These are phyloP conservation scores for Solanum bukasovii DNA, from an alignment of 257 asterid genomes.

Conservation along the genomic window DNA sequence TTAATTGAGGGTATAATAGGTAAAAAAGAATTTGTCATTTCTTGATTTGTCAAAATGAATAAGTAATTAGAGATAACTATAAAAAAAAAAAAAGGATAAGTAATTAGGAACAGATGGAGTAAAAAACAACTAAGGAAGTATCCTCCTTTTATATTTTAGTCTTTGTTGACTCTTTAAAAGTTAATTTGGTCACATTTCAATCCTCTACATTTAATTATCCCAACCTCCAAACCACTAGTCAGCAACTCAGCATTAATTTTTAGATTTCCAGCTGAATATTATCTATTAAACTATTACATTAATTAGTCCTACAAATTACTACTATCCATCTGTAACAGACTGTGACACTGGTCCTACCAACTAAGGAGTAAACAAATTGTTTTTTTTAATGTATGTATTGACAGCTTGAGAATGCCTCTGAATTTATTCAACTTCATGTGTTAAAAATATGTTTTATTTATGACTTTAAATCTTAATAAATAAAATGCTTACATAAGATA, in stretches of 20 bases:
- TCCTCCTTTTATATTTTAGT: neutral
- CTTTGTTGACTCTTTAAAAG: neutral
- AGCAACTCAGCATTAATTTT: conserved; percentile 18
- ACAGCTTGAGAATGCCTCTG: neutral
- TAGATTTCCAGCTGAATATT: neutral
- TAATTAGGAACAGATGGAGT: too few relatives aligned
- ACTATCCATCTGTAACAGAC: conserved; percentile 8
- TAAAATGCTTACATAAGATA: neutral
- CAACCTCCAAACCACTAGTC: neutral
- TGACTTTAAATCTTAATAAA: neutral
- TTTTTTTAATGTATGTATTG: neutral
- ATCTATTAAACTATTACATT: neutral
- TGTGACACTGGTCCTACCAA: neutral
- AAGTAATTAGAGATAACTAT: too few relatives aligned
- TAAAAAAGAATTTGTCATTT: too few relatives aligned
- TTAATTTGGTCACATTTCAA: conserved; percentile 8
- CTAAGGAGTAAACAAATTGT: neutral
- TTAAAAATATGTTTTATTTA: neutral
- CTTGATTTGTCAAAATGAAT: too few relatives aligned
- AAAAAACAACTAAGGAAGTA: too few relatives aligned
- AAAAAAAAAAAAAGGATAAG: too few relatives aligned
- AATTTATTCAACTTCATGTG: neutral
- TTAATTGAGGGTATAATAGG: too few relatives aligned
- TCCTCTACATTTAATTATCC: conserved; percentile 20
- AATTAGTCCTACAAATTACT: neutral